Conservation (phyloP, 164 flowering plant genomes). For the Warburgia ugandensis region DNA sequence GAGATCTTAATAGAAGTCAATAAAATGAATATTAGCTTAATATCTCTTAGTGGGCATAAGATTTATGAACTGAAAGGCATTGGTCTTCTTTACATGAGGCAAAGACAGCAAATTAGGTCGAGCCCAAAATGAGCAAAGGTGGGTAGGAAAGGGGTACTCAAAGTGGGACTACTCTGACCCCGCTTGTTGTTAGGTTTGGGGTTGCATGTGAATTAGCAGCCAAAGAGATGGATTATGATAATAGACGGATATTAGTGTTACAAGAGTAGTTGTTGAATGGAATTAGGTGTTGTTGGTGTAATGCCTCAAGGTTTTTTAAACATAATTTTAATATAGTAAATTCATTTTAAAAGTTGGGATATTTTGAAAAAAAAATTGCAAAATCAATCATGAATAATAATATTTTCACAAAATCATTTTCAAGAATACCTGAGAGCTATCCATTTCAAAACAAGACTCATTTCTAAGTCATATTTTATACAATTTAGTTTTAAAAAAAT, state of each 20-base stretch:
- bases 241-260: slow-evolving; percentile 40
- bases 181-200: slow-evolving; percentile 87
- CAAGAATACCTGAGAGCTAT: too few relatives aligned
- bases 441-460: too few relatives aligned
- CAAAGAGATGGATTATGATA: slow-evolving; percentile 89
- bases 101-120: slow-evolving; percentile 81
- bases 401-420: too few relatives aligned
- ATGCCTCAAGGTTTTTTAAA: too few relatives aligned
- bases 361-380: too few relatives aligned
- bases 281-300: too few relatives aligned
- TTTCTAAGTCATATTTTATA: too few relatives aligned
- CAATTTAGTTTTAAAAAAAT: too few relatives aligned
- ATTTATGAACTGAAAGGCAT: slow-evolving; percentile 92
- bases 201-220: slow-evolving; percentile 81
- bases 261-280: slow-evolving; percentile 73
- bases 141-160: slow-evolving; percentile 91
- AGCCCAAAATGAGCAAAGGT: slow-evolving; percentile 93
- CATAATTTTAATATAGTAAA: too few relatives aligned
- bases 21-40: slow-evolving; percentile 73
- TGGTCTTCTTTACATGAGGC: slow-evolving; percentile 78
- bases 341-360: too few relatives aligned
- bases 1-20: slow-evolving; percentile 80
- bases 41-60: slow-evolving; percentile 92
- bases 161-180: slow-evolving; percentile 93
- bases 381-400: too few relatives aligned